Evolutionary conservation across 2,329 filamentous ascomycete species (phyloP).

Genomic region (Pseudogymnoascus pannorum): DNA sequence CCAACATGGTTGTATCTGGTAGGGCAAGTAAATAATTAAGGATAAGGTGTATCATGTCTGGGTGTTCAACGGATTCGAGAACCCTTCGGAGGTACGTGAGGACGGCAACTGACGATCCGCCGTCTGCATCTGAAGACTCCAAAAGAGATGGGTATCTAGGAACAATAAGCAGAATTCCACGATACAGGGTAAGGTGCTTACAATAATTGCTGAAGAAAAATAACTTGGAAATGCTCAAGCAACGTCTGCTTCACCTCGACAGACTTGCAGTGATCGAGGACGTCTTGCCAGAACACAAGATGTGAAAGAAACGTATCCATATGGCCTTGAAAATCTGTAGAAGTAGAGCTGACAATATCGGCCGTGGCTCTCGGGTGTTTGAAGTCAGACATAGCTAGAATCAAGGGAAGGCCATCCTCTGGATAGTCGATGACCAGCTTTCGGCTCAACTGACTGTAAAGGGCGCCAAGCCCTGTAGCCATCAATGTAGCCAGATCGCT

Average conservation of each 20-base stretch:
- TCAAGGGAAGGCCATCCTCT: conserved; percentile 68
- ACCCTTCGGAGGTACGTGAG: conserved; percentile 88
- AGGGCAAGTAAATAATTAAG: conserved; percentile 86
- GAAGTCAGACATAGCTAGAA: conserved; percentile 86
- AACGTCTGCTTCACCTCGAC: conserved; percentile 86
- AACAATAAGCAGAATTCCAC: conserved; percentile 15
- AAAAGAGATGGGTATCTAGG: conserved; percentile 84
- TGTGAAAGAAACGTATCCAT: conserved; percentile 92
- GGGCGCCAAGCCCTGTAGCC: conserved; percentile 85
- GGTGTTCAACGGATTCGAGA: conserved; percentile 83
- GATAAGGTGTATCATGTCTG: conserved; percentile 89
- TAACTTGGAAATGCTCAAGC: conserved; percentile 92
- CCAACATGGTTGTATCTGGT: conserved; percentile 45
- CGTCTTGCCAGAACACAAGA: conserved; percentile 95
- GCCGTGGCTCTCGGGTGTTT: conserved; percentile 61
- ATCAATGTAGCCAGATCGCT: conserved; percentile 94
- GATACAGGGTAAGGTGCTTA: conserved; percentile 38
- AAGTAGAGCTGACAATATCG: conserved; percentile 67
- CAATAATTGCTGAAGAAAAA: conserved; percentile 91
- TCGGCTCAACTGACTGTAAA: conserved; percentile 59
- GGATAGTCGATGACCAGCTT: conserved; percentile 76
- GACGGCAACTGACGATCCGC: conserved; percentile 92
- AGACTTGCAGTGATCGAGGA: conserved; percentile 89
- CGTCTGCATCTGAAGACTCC: conserved; percentile 94
- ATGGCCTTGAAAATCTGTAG: conserved; percentile 71